A percentile compares a stretch with the other conserved stretches of the same genome.
Conservation (phyloP, 108 stramenopile species). For the Nitzschia sp. region DNA sequence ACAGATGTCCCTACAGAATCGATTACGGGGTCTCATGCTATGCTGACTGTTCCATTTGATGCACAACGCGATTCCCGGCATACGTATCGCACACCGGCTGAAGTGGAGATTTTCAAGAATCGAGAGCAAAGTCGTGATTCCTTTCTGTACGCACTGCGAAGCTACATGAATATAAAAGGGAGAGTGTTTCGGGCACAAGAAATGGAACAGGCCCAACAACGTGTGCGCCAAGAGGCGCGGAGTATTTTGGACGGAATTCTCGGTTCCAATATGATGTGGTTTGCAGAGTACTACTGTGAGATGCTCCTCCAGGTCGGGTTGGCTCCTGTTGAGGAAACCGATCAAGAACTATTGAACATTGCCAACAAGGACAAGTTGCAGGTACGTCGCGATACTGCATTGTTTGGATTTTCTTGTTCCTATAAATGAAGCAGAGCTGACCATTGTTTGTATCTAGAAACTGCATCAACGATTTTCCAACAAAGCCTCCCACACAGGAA, state of each 20-base stretch:
- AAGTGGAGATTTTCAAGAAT: conserved; percentile 63
- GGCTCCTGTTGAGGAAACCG: conserved; percentile 72
- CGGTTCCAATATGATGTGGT: conserved; percentile 65
- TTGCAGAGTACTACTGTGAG: conserved; percentile 74
- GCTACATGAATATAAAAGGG: conserved; percentile 63
- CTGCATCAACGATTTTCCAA: conserved; percentile 70
- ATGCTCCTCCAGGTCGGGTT: conserved; percentile 76
- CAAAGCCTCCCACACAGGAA: conserved; percentile 38
- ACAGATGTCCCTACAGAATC: conserved; percentile 15
- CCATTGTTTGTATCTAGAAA: conserved; percentile 36
- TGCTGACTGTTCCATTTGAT: conserved; percentile 75
- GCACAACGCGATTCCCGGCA: conserved; percentile 71
- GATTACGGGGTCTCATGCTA: conserved; percentile 39
- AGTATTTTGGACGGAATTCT: conserved; percentile 46
- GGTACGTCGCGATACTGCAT: conserved; percentile 24
- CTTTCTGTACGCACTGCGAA: conserved; percentile 71
- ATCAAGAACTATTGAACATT: conserved; percentile 68
- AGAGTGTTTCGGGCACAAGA: conserved; percentile 51
- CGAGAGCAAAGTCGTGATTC: conserved; percentile 73
- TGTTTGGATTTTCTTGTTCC: not conserved
- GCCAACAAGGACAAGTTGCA: conserved; percentile 64
- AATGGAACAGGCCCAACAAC: conserved; percentile 35
- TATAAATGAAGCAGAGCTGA: not conserved
- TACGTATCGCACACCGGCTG: conserved; percentile 56
- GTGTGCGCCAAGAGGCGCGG: conserved; percentile 45